Percentiles rank a stretch among this genome's conserved stretches.
Evolutionary conservation across 202 grass and related monocot genomes (phyloP).

Genomic region (Carex sylvatica): DNA sequence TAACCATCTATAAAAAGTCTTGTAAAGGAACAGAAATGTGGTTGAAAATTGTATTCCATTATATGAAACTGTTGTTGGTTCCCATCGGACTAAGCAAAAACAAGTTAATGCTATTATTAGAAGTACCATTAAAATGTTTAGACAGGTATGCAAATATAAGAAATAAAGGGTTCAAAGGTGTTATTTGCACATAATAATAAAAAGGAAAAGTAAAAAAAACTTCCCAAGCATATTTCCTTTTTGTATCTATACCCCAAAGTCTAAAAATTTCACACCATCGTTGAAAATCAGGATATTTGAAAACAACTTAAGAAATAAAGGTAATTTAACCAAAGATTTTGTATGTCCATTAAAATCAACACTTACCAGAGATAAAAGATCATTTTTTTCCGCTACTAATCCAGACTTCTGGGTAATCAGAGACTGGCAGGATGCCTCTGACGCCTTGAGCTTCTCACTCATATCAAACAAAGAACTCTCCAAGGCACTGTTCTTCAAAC

Average conservation of each 20-base stretch:
- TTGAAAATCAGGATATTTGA: not conserved
- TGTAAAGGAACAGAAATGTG: not conserved
- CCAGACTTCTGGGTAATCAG: constrained; percentile 45
- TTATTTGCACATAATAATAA: not conserved
- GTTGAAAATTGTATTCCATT: not conserved
- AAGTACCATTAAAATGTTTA: not conserved
- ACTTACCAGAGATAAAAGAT: constrained; percentile 56
- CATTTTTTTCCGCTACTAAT: constrained; percentile 58
- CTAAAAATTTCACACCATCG: not conserved
- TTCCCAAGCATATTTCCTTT: not conserved
- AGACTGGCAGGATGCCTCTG: constrained; percentile 59
- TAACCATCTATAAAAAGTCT: not conserved
- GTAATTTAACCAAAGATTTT: not conserved
- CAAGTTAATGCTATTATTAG: not conserved
- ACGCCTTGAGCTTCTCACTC: constrained; percentile 61
- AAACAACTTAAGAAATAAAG: not conserved
- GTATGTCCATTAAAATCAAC: constrained; percentile 14
- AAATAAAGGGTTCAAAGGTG: not conserved
- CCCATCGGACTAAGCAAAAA: not conserved
- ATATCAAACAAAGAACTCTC: constrained; percentile 54
- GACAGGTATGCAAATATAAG: not conserved
- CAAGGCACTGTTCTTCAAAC: constrained; percentile 61
- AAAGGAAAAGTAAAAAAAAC: not conserved
- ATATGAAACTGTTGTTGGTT: not conserved
- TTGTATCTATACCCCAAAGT: not conserved